Evolutionary conservation across 345 rosid species (phyloP), one percentile per base, ranked within the genome.

Genomic region (Gossypium longicalyx): DNA sequence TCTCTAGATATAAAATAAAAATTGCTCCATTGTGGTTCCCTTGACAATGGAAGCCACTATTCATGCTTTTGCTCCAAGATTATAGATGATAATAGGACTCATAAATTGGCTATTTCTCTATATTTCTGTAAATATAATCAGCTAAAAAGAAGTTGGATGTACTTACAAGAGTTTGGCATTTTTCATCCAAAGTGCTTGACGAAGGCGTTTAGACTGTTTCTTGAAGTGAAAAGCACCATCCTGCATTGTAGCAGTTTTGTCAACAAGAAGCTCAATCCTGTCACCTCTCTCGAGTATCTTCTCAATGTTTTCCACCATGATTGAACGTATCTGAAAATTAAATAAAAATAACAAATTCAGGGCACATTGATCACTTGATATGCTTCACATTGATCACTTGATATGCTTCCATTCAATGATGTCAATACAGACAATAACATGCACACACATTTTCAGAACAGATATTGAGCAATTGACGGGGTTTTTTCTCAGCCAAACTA

Each of bases 271-370:
- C 83, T 95, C 99, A 77, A 93, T 95, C 66, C 89, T 87, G 70
- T 95, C 98, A 57, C 99, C 99, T 82, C 99, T 88, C 78, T 93
- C 99, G 77, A 95, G 83, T 87, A 95, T 90, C 80, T 93, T 95
- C 83, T 95, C 98, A 76, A 95, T 89, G 82, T 95, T 95, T 70
- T 95, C 98, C 69, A 93, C 98, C 99, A 95, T 93, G 54, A 93
- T 88, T 27, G 98, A 88, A 12, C 97, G 98, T 76, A 95, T 84
- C 99, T 95, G 85, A 71, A 73, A 68, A 51, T 38, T 16, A 49
- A 48, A 62, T 47, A 23, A 15, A 12, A 69, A 69, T 16, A 22
- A 69, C 44, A 69, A 15, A 25, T 27, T 27, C 45, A 25, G 45
- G 59, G 59, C 12, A 69, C 15, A 67, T 23, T 67, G 2, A 45